Base-by-base conservation (phyloP, 768 basidiomycete genomes). In the Tephrocybe sp. region DNA sequence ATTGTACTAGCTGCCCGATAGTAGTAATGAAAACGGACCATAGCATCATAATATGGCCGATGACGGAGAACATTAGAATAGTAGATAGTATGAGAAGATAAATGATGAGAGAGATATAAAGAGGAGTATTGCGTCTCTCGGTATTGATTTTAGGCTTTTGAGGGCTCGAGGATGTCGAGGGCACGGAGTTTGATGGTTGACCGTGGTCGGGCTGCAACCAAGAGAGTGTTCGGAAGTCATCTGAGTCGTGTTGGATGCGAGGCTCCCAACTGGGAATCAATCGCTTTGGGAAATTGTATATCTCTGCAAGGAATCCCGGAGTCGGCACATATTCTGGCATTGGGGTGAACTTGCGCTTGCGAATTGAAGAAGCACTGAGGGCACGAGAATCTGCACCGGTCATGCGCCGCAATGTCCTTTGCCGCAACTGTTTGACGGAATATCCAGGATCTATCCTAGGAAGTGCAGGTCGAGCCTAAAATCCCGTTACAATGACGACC, bases 361-460 rank as follows among this genome's bases (percentile, higher is more conserved):
- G 55, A 21, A 51, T 35, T 4, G 57, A 58, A 16, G 40, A 28
- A 8, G 37, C 26, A n/a, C 49, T 37, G 22, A 58, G 31, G 31
- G 44, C 45, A 4, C 28, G 37, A 2, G 54, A 45, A 49, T 58
- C 54, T 4, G 28, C 57, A 25, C 37, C 44, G 9, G 54, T 53
- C 49, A 49, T 56, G 16, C 54, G 57, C 15, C 57, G 57, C 19
- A 58, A 35, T n/a, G 40, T 43, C 15, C 13, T 42, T 9, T 32
- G 25, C 11, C 30, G 25, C 15, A 49, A 30, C 3, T 43, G 21
- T 27, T 32, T 35, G 12, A 42, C 18, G 15, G 52, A 35, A n/a
- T 35, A 49, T 24, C 48, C 45, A 11, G 54, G 57, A 25, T 47
- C 37, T 21, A 55, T 40, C 15, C 57, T 49, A 8, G 54, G 54